A percentile compares a stretch with the other conserved stretches of the same genome.
These are phyloP conservation scores for Cordyceps cateniannulata DNA, from an alignment of 2,329 filamentous ascomycete genomes.

Conservation along the genomic window DNA sequence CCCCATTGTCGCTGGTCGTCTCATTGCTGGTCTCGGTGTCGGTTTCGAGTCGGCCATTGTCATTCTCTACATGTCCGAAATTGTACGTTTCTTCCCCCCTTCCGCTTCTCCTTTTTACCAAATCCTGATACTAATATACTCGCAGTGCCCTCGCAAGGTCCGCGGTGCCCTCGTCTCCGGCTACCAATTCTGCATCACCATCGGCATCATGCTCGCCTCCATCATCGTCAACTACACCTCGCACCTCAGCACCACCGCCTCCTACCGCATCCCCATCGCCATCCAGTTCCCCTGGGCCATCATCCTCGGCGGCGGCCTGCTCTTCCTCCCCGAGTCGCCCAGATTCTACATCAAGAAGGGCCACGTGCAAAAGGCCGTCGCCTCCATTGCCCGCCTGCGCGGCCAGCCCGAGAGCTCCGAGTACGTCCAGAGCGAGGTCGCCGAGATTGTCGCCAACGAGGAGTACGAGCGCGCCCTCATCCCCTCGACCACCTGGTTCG, in stretches of 20 bases:
- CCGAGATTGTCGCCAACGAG: constrained; percentile 84
- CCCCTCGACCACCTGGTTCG: constrained; percentile 57
- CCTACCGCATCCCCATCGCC: constrained; percentile 74
- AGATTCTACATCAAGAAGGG: constrained; percentile 80
- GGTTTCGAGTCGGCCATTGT: constrained; percentile 76
- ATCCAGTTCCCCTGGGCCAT: constrained; percentile 77
- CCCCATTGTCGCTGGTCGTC: constrained; percentile 64
- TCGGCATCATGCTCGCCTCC: constrained; percentile 69
- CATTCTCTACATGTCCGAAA: constrained; percentile 84
- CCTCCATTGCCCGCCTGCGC: constrained; percentile 60
- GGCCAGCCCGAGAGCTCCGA: constrained; percentile 67
- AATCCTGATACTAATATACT: too few species aligned
- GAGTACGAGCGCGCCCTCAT: constrained; percentile 72
- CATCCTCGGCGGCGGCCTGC: constrained; percentile 64
- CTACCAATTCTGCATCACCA: constrained; percentile 78
- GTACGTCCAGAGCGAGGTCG: constrained; percentile 71
- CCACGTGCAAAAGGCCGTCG: constrained; percentile 56
- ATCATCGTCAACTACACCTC: constrained; percentile 68
- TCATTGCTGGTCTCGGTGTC: constrained; percentile 71
- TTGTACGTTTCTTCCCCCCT: constrained; percentile 39
- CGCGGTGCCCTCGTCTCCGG: constrained; percentile 72
- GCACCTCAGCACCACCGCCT: constrained; percentile 52
- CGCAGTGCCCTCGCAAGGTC: constrained; percentile 60
- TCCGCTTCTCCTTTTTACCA: constrained; percentile 20
- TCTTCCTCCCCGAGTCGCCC: constrained; percentile 77